These are phyloP conservation scores for Microbotryomycetes sp. DNA, from an alignment of 1,284 basidiomycete genomes.

Conservation along the genomic window DNA sequence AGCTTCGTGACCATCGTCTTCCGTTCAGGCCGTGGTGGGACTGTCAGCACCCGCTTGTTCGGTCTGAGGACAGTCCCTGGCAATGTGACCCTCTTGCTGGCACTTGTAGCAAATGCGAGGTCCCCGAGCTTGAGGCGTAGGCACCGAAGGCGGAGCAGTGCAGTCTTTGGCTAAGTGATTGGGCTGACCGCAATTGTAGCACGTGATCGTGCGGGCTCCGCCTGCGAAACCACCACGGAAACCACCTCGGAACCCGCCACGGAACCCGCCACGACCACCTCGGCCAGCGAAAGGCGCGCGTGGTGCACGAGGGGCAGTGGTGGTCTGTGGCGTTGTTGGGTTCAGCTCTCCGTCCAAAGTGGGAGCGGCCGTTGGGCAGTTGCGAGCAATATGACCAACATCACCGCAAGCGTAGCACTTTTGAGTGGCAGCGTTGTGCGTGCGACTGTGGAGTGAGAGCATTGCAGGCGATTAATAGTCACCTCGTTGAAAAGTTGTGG, in stretches of 20 bases:
- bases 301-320: slow-evolving; percentile 1
- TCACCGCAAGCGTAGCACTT: slow-evolving; percentile 33
- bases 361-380: slow-evolving; percentile 50
- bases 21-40: background rate
- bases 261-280: slow-evolving; percentile 5
- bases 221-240: slow-evolving; percentile 39
- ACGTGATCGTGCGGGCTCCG: slow-evolving; percentile 56
- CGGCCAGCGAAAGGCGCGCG: slow-evolving; percentile 9
- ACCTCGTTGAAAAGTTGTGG: no score
- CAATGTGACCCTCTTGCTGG: slow-evolving; percentile 72
- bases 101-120: slow-evolving; percentile 78
- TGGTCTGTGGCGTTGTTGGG: background rate
- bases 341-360: slow-evolving; percentile 9
- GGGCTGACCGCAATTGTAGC: slow-evolving; percentile 70
- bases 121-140: slow-evolving; percentile 53
- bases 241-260: slow-evolving; percentile 23
- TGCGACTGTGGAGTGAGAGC: slow-evolving; percentile 4
- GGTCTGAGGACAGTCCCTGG: slow-evolving; percentile 28
- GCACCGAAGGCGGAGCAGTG: slow-evolving; percentile 60
- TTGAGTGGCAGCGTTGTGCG: slow-evolving; percentile 8
- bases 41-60: background rate
- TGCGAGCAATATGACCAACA: slow-evolving; percentile 62
- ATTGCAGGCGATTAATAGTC: no score
- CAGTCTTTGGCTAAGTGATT: slow-evolving; percentile 80
- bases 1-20: background rate